A percentile compares a stretch with the other conserved stretches of the same genome.
Conservation (phyloP, 257 asterid species). For the Solanum pinnatisectum region DNA sequence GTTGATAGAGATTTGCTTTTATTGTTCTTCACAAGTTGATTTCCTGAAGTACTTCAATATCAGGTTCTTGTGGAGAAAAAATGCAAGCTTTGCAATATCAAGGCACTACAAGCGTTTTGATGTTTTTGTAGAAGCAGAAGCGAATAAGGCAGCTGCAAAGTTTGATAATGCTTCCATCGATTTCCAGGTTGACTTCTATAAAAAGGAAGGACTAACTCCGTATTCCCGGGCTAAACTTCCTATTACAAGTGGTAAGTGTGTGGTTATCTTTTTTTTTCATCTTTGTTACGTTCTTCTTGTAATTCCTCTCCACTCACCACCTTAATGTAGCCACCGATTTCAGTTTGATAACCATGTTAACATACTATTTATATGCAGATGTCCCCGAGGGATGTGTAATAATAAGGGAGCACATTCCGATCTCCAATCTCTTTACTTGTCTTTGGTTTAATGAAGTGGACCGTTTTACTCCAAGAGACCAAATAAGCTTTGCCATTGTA, state of each 20-base stretch:
- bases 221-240: constrained; percentile 67
- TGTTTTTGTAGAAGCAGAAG: constrained; percentile 91
- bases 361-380: constrained; percentile 28
- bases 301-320: background rate
- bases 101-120: constrained; percentile 87
- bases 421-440: constrained; percentile 83
- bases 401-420: constrained; percentile 77
- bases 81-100: constrained; percentile 91
- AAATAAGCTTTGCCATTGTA: constrained; percentile 82
- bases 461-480: constrained; percentile 92
- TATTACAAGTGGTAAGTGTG: constrained; percentile 63
- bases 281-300: background rate
- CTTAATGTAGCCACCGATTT: background rate
- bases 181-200: constrained; percentile 82
- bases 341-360: background rate
- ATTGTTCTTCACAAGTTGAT: background rate
- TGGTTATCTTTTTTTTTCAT: background rate
- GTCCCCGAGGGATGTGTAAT: constrained; percentile 98
- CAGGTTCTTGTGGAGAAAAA: constrained; percentile 94
- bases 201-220: constrained; percentile 75
- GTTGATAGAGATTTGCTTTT: background rate
- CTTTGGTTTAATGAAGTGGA: constrained; percentile 96
- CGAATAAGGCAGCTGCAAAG: constrained; percentile 87
- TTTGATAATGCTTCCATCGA: constrained; percentile 79
- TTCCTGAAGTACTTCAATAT: background rate